A percentile compares a stretch with the other conserved stretches of the same genome.
phyloP scores from a whole-genome alignment of 306 rosid species.

The Cercis canadensis region DNA sequence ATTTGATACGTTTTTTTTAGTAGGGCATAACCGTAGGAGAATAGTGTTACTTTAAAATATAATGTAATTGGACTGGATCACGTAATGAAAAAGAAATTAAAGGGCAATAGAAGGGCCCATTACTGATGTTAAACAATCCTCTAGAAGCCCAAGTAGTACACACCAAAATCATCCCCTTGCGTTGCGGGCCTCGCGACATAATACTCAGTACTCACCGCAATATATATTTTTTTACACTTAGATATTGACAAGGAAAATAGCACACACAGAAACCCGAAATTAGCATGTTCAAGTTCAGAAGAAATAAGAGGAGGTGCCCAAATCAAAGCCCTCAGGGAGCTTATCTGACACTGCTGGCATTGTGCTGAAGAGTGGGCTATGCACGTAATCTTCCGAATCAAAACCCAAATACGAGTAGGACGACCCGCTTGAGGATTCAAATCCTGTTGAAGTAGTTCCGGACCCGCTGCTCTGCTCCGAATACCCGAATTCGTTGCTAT shows the following conservation, averaged over 20 bases:
- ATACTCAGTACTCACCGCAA: too few relatives aligned
- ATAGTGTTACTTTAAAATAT: too few relatives aligned
- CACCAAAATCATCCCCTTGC: too few relatives aligned
- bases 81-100: too few relatives aligned
- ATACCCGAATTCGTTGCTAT: slow-evolving; percentile 3
- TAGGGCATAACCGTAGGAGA: too few relatives aligned
- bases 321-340: slow-evolving; percentile 29
- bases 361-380: slow-evolving; percentile 37
- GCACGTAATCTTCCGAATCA: slow-evolving; percentile 32
- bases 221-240: too few relatives aligned
- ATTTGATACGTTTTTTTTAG: too few relatives aligned
- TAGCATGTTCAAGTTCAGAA: neutral
- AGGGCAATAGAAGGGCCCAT: too few relatives aligned
- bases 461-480: slow-evolving; percentile 28
- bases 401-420: slow-evolving; percentile 11
- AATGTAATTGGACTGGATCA: too few relatives aligned
- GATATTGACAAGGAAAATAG: neutral
- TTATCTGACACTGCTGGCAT: slow-evolving; percentile 48
- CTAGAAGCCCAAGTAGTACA: too few relatives aligned
- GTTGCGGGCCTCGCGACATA: too few relatives aligned
- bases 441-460: neutral
- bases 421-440: neutral
- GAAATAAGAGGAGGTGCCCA: slow-evolving; percentile 46
- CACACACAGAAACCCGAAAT: slow-evolving; percentile 2
- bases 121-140: too few relatives aligned